Conservation (phyloP, 1,284 basidiomycete genomes). For the Entoloma clypeatum region DNA sequence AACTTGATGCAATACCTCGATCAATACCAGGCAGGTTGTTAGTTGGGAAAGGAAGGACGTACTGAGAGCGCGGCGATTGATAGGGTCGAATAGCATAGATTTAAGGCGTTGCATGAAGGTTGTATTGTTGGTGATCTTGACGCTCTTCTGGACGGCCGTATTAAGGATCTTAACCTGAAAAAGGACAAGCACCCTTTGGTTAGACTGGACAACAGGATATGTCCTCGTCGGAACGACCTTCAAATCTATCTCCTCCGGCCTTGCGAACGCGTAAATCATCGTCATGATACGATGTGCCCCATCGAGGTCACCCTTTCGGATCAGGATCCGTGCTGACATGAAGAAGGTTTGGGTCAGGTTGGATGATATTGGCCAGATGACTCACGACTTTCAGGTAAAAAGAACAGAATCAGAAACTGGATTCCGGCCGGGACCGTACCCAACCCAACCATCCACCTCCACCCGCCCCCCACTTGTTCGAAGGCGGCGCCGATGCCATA, state of each 20-base stretch:
- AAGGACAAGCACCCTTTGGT: not conserved
- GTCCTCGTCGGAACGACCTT: conserved; percentile 41
- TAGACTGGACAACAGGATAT: not conserved
- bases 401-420: conserved; percentile 58
- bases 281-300: conserved; percentile 51
- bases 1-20: conserved; percentile 39
- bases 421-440: conserved; percentile 65
- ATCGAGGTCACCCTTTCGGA: conserved; percentile 50
- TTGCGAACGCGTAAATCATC: conserved; percentile 67
- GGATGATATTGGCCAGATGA: conserved; percentile 9
- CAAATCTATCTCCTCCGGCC: conserved; percentile 57
- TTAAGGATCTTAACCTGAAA: conserved; percentile 53
- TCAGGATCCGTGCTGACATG: conserved; percentile 61
- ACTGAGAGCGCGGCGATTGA: conserved; percentile 72
- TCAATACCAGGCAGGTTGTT: not conserved
- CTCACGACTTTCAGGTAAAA: conserved; percentile 77
- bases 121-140: conserved; percentile 58
- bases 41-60: conserved; percentile 26
- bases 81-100: conserved; percentile 52
- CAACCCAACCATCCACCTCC: conserved; percentile 84
- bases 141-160: conserved; percentile 60
- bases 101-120: conserved; percentile 54
- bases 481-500: conserved; percentile 78
- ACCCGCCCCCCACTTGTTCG: conserved; percentile 58
- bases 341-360: conserved; percentile 2